Conservation (phyloP, 305 asterid species). For the Ilex paraguariensis region DNA sequence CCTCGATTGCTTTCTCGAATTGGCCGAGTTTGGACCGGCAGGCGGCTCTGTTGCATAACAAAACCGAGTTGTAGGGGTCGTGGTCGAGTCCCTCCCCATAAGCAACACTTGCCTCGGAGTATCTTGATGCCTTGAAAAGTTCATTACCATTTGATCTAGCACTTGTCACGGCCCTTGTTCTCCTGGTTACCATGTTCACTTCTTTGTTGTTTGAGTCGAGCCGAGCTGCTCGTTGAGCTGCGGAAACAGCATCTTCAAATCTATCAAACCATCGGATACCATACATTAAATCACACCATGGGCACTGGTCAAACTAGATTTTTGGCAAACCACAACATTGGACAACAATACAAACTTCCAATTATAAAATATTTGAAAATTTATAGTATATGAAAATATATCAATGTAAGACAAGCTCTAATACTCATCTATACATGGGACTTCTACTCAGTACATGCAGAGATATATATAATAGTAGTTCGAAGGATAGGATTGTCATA, state of each 20-base stretch:
- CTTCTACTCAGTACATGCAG: too few relatives aligned
- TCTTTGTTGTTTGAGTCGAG: conserved; percentile 70
- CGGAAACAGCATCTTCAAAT: conserved; percentile 60
- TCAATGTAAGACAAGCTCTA: too few relatives aligned
- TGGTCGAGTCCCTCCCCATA: conserved; percentile 75
- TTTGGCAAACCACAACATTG: too few relatives aligned
- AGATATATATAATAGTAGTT: too few relatives aligned
- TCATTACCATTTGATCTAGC: conserved; percentile 77
- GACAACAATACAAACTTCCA: too few relatives aligned
- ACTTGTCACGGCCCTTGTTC: conserved; percentile 41
- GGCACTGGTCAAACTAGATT: too few relatives aligned
- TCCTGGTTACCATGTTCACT: conserved; percentile 34
- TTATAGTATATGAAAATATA: too few relatives aligned
- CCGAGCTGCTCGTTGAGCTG: conserved; percentile 50
- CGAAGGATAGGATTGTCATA: too few relatives aligned
- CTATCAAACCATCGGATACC: conserved; percentile 20
- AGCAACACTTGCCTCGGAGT: conserved; percentile 64
- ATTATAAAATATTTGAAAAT: too few relatives aligned
- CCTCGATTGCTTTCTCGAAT: conserved; percentile 64
- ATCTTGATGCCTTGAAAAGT: conserved; percentile 47
- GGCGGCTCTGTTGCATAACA: conserved; percentile 82
- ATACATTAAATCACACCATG: too few relatives aligned
- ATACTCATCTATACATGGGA: too few relatives aligned
- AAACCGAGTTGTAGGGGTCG: conserved; percentile 56
- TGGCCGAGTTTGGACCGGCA: conserved; percentile 70